Base-by-base conservation (phyloP, 129 eudicot species). In the Pulicaria dysenterica region DNA sequence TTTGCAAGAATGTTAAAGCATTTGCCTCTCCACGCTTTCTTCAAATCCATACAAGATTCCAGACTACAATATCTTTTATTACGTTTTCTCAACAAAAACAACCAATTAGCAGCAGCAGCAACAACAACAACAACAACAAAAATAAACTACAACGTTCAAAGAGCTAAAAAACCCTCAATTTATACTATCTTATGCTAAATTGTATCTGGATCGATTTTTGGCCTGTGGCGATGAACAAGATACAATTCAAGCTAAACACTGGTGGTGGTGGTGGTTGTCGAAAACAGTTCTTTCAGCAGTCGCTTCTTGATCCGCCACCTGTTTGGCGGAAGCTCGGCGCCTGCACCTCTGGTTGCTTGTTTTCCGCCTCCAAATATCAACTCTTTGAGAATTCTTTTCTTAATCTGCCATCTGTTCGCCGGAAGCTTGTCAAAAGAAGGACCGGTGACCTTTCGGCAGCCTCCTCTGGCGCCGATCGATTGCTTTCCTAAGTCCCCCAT, bases 341-440 rank as follows among this genome's bases (percentile, higher is more conserved):
- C 7, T 41, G 42, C 34, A 56, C 67, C 60, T 67, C 49, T 12
- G 4, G 61, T 46, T n/a, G 67, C 41, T 57, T 67, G 43, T 50
- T 67, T 76, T 14, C 65, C 17, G 15, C 8, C 39, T 51, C 78
- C 78, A 37, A 47, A 64, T 15, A 78, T 17, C 5, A 72, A 1
- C 12, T 72, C 59, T 56, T 57, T 63, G 61, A 78, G 34, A 40
- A 78, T 72, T 64, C 44, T 38, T 65, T 78, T 72, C 57, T 64
- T 79, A 41, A 72, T 57, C 47, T 24, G 10, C 68, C 74, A 66
- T 24, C 83, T 58, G 54, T 14, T 72, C 2, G 24, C 34, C 8
- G 83, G 83, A 72, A 72, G 74, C 11, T 65, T 57, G 74, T 13
- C 56, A 58, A 64, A 56, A 3, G 83, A 79, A 19, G 49, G 6